Conservation (phyloP, 805 yeast genomes). For the Ogataea haglerorum region DNA sequence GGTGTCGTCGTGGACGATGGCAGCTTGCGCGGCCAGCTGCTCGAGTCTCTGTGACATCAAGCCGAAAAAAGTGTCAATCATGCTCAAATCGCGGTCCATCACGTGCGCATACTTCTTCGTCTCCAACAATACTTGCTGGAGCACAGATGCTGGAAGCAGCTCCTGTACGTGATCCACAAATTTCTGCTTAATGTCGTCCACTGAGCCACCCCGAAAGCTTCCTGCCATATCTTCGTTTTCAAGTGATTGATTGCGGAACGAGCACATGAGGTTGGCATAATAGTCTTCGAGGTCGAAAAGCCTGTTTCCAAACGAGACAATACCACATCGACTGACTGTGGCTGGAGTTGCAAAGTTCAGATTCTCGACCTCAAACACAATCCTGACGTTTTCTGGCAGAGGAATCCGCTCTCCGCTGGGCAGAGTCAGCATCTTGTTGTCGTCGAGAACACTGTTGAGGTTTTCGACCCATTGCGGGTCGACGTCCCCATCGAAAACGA, state of each 20-base stretch:
- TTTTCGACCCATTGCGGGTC: conserved; percentile 95
- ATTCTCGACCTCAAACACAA: conserved; percentile 74
- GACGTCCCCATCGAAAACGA: conserved; percentile 87
- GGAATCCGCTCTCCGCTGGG: conserved; percentile 86
- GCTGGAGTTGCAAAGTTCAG: conserved; percentile 78
- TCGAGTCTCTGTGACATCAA: conserved; percentile 38
- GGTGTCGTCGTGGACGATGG: conserved; percentile 28
- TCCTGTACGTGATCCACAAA: conserved; percentile 4
- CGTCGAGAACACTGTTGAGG: conserved; percentile 87
- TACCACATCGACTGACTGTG: conserved; percentile 88
- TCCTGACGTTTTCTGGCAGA: conserved; percentile 57
- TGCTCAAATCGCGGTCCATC: conserved; percentile 46
- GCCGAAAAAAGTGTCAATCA: conserved; percentile 38
- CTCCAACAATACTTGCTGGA: conserved; percentile 24
- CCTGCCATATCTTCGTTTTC: conserved; percentile 15
- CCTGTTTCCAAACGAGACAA: conserved; percentile 63
- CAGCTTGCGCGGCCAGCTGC: conserved; percentile 25
- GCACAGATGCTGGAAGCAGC: conserved; percentile 10
- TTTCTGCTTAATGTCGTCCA: conserved; percentile 3
- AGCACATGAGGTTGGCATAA: conserved; percentile 11
- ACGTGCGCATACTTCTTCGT: conserved; percentile 41
- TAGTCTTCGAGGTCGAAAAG: conserved; percentile 11
- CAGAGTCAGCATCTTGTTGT: conserved; percentile 72
- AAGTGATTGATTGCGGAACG: conserved; percentile 10
- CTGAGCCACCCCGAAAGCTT: neutral